These are phyloP conservation scores for Rossbeevera mucosa DNA, from an alignment of 768 basidiomycete genomes.

Conservation along the genomic window DNA sequence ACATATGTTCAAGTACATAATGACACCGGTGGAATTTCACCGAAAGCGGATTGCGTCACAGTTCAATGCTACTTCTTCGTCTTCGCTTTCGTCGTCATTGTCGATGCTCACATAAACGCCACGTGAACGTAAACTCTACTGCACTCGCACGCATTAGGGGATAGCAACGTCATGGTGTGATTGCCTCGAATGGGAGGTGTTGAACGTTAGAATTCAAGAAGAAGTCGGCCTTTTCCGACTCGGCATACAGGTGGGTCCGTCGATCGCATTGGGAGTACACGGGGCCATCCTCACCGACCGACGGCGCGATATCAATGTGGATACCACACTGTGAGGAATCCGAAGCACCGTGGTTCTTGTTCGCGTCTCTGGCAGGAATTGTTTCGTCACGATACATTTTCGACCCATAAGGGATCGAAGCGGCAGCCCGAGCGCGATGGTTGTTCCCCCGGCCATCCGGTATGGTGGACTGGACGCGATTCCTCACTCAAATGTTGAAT, in stretches of 20 bases:
- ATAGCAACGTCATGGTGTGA: not conserved
- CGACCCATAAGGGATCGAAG: not conserved
- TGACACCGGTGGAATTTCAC: not conserved
- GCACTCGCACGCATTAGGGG: not conserved
- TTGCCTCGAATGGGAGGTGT: not conserved
- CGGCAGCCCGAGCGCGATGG: not conserved
- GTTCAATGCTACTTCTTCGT: not conserved
- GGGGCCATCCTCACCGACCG: not conserved
- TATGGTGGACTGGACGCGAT: not conserved
- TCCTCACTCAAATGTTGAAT: not conserved
- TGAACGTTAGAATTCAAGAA: not conserved
- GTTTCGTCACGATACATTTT: not conserved
- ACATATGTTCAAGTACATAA: not conserved
- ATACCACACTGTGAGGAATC: not conserved
- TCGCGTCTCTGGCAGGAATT: too few relatives aligned
- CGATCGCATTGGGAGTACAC: not conserved
- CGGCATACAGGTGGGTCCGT: not conserved
- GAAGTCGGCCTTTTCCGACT: not conserved
- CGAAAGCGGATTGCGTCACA: not conserved
- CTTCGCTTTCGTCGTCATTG: not conserved
- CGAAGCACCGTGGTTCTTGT: not conserved
- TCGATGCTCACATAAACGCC: not conserved
- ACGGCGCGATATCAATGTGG: not conserved
- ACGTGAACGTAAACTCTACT: not conserved
- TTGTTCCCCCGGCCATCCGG: not conserved